Conservation (phyloP, 805 yeast species). For the Lipomyces spencermartinsiae region DNA sequence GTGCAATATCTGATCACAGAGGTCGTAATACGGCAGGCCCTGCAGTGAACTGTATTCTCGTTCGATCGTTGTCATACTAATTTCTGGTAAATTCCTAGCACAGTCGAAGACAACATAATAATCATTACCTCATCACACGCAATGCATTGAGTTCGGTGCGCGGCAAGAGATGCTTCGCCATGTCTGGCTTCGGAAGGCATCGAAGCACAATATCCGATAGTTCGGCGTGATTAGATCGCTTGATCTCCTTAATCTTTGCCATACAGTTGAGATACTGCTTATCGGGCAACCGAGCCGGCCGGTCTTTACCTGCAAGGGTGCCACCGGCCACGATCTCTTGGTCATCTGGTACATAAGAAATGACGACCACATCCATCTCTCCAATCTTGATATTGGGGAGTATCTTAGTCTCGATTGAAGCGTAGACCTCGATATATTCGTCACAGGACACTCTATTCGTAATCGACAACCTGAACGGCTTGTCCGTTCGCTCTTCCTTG, state of each 20-base stretch:
- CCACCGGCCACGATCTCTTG: conserved; percentile 31
- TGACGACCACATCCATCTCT: conserved; percentile 77
- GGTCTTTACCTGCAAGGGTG: conserved; percentile 8
- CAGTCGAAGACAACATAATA: neutral
- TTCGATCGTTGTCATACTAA: conserved; percentile 82
- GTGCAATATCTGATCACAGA: conserved; percentile 66
- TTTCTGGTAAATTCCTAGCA: neutral
- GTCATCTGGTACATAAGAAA: conserved; percentile 59
- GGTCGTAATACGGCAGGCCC: conserved; percentile 82
- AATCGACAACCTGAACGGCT: conserved; percentile 68
- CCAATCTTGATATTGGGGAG: conserved; percentile 60
- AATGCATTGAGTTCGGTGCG: conserved; percentile 68
- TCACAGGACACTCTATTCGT: conserved; percentile 86
- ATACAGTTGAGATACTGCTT: conserved; percentile 58
- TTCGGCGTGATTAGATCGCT: conserved; percentile 63
- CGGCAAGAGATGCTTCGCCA: conserved; percentile 65
- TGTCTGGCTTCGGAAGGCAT: conserved; percentile 56
- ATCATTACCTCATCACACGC: conserved; percentile 63
- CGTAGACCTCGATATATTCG: conserved; percentile 85
- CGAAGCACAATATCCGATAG: conserved; percentile 76
- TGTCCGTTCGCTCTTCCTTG: conserved; percentile 62
- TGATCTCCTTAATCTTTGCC: conserved; percentile 80
- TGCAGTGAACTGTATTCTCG: conserved; percentile 86
- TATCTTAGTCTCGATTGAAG: conserved; percentile 63
- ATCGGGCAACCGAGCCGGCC: conserved; percentile 34